Conservation (phyloP, 768 basidiomycete species). For the Boletellus ananas region DNA sequence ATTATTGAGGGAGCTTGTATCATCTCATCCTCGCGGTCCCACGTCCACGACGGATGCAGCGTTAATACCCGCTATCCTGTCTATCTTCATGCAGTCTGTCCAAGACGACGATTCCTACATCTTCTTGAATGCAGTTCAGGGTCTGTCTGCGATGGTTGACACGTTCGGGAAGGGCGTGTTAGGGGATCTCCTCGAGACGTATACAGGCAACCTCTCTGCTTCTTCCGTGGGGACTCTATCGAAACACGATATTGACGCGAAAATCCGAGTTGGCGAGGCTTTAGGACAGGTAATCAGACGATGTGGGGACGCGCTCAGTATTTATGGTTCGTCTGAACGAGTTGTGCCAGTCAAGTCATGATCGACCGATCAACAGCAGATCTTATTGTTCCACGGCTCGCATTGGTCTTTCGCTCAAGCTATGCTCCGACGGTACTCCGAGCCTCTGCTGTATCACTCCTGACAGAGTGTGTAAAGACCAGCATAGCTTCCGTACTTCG, state of each 20-base stretch:
- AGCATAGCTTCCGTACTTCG: slow-evolving; percentile 58
- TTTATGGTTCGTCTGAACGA: slow-evolving; percentile 53
- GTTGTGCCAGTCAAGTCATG: background rate
- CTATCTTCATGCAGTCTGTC: slow-evolving; percentile 79
- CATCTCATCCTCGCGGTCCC: slow-evolving; percentile 24
- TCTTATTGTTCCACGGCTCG: slow-evolving; percentile 68
- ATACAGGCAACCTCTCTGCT: slow-evolving; percentile 52
- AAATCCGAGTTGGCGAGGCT: slow-evolving; percentile 82
- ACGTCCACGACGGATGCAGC: slow-evolving; percentile 46
- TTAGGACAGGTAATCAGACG: slow-evolving; percentile 71
- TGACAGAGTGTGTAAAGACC: slow-evolving; percentile 69
- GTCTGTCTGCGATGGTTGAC: slow-evolving; percentile 82
- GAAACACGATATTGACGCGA: slow-evolving; percentile 66
- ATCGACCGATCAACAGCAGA: slow-evolving; percentile 46
- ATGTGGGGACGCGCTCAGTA: slow-evolving; percentile 63
- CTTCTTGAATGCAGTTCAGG: slow-evolving; percentile 89
- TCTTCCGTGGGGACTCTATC: slow-evolving; percentile 35
- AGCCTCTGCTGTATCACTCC: slow-evolving; percentile 61
- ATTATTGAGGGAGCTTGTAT: slow-evolving; percentile 74
- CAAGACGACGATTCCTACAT: slow-evolving; percentile 96
- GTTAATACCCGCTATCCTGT: slow-evolving; percentile 76
- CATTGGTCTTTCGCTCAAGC: slow-evolving; percentile 53
- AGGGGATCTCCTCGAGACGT: slow-evolving; percentile 59
- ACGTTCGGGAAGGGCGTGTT: slow-evolving; percentile 64
- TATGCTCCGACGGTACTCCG: slow-evolving; percentile 72